Percentiles rank a stretch among this genome's conserved stretches.
Evolutionary conservation across 2,329 filamentous ascomycete species (phyloP).

Genomic region (Ceratocystis cubensis): DNA sequence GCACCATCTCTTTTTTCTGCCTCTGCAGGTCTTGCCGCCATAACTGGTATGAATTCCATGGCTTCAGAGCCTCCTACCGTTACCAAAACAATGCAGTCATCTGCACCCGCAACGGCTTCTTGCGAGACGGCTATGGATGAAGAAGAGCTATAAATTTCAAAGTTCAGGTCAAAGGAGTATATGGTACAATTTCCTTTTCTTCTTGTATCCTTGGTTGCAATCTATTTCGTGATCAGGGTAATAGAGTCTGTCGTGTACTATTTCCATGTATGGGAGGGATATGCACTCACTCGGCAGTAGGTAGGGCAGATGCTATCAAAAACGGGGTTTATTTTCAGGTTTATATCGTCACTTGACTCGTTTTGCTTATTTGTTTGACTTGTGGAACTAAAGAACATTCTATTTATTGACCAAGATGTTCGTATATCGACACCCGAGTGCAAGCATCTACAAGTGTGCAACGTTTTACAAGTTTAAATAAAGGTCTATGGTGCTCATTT

Average conservation of each 20-base stretch:
- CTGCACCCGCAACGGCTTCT: constrained; percentile 4
- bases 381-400: too few species aligned
- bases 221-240: neutral
- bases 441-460: too few species aligned
- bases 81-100: constrained; percentile 15
- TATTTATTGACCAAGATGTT: too few species aligned
- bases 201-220: constrained; percentile 16
- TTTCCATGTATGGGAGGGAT: constrained; percentile 7
- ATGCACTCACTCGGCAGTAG: constrained; percentile 2
- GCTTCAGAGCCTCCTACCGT: constrained; percentile 15
- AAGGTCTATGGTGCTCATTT: too few species aligned
- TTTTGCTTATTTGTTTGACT: constrained; percentile 12
- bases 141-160: constrained; percentile 16
- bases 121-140: constrained; percentile 20
- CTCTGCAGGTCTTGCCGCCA: constrained; percentile 18
- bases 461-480: too few species aligned
- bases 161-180: constrained; percentile 11
- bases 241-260: constrained; percentile 5
- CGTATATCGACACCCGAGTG: too few species aligned
- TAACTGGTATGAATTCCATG: constrained; percentile 18
- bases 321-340: constrained; percentile 18
- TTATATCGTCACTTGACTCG: constrained; percentile 4
- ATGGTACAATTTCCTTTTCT: neutral
- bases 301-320: constrained; percentile 9
- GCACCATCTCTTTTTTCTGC: constrained; percentile 19